Evolutionary conservation across 2,329 filamentous ascomycete genomes (phyloP), one percentile per base, ranked within the genome.

Genomic region (Trichoderma sp.): DNA sequence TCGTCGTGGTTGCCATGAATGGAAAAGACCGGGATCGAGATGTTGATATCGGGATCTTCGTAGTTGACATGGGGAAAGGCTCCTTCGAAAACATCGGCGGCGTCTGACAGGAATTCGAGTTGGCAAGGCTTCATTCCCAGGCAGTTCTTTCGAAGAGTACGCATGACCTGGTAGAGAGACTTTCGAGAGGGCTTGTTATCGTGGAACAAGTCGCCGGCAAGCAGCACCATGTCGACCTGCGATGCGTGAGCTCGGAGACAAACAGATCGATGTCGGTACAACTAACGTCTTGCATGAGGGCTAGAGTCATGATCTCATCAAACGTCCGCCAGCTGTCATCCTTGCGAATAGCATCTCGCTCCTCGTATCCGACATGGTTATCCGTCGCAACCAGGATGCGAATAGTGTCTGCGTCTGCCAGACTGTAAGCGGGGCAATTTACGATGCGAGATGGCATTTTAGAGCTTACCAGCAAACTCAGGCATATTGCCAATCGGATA

Each of bases 1-100:
- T 99, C 95, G 76, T 99, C 95, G 77, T 99, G 95, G 75, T 99
- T 99, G 54, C 95, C 95, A 74, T 99, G 96, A 48, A 99, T 99
- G 0, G 94, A 97, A 77, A 99, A 99, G 32, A 99, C 93, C 0
- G 95, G 95, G 67, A 98, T 97, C 1, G 94, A 92, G 69, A 99
- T 89, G 74, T 99, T 99, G 79, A 99, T 97, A 74, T 99, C 93
- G 27, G 92, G 89, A 74, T 99, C 95, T 79, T 98, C 93, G 79
- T 99, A 99, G 79, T 99, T 99, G 79, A 97, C 94, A 77, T 97
- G 92, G 59, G 93, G 90, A 76, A 97, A 97, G 0, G 93, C 90
- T 7, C 92, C 92, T 70, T 93, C 90, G 74, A 99, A 97, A 70
- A 94, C 92, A 74, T 97, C 92, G 72, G 90, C 93, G 8, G 92